Base-by-base conservation (phyloP, 345 rosid species). In the Citrus medica region DNA sequence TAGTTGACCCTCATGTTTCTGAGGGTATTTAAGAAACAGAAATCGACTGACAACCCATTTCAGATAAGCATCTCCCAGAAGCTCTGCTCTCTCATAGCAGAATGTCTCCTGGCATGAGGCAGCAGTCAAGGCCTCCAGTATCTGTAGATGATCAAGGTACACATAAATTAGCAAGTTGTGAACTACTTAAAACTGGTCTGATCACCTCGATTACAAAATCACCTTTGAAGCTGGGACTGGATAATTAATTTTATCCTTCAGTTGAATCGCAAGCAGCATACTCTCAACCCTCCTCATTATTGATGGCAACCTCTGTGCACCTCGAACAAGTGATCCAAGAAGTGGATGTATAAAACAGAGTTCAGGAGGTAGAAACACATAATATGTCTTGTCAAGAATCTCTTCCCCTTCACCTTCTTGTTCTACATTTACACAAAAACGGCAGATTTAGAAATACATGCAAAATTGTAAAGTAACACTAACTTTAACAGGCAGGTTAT, bases 41-140 rank as follows among this genome's bases (percentile, higher is more conserved):
- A 85, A 96, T 51, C 93, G 89, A 80, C 98, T 96, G 71, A 96
- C 99, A 14, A 94, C 97, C 99, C 99, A 96, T 91, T 96, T 96
- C 76, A 94, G 85, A 85, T 94, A 96, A 51, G 99, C 99, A 86
- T 96, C 99, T 71, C 99, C 99, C 74, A 96, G 86, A 79, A 96
- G 98, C 89, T 96, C 98, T 4, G 99, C 99, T 87, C 99, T 92
- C 82, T 94, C 99, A 73, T 94, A 94, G 86, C 98, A 96, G 88
- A 96, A 96, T 17, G 98, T 92, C 85, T 96, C 99, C 82, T 96
- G 99, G 90, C 99, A 96, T 38, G 98, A 96, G 70, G 98, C 99
- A 3, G 98, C 98, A 53, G 99, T 96, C 89, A 92, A 87, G 67
- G 99, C 98, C 82, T 96, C 98, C 89, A 96, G 85, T 69, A 96